Evolutionary conservation across 2,329 filamentous ascomycete genomes (phyloP).

Genomic region (Dissoconium aciculare): DNA sequence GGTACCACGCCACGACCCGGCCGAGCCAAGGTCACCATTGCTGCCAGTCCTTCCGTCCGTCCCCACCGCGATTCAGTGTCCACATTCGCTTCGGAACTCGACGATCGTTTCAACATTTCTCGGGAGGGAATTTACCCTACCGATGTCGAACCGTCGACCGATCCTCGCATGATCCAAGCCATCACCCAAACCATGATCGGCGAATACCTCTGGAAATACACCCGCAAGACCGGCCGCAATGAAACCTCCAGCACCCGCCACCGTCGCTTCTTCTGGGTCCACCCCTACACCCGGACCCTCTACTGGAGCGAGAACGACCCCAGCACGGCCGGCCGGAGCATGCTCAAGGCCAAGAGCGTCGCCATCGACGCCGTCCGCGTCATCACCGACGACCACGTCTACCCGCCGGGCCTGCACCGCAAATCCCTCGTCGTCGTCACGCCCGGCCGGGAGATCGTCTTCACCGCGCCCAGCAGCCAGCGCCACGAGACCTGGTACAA

Average conservation of each 20-base stretch:
- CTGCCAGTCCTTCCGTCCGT: constrained; percentile 5
- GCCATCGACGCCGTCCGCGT: constrained; percentile 86
- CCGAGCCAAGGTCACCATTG: constrained; percentile 32
- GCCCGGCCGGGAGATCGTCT: constrained; percentile 76
- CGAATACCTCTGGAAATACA: constrained; percentile 98
- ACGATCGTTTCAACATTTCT: constrained; percentile 73
- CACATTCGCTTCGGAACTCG: constrained; percentile 88
- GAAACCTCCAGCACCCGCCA: constrained; percentile 83
- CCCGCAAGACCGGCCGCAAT: constrained; percentile 76
- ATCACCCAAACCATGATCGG: constrained; percentile 99
- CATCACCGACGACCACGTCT: constrained; percentile 85
- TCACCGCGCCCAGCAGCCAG: constrained; percentile 85
- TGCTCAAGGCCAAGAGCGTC: constrained; percentile 76
- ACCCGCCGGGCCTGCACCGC: constrained; percentile 83
- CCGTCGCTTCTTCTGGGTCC: constrained; percentile 95
- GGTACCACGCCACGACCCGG: constrained; percentile 45
- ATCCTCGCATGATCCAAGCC: constrained; percentile 96
- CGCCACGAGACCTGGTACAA: constrained; percentile 99
- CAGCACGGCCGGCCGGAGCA: constrained; percentile 56
- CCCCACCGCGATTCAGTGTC: constrained; percentile 70
- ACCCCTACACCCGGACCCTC: constrained; percentile 87
- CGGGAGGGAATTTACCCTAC: constrained; percentile 37
- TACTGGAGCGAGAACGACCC: constrained; percentile 96
- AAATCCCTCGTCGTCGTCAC: constrained; percentile 87
- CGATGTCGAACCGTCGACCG: constrained; percentile 54